Percentiles rank a stretch among this genome's conserved stretches.
Conservation (phyloP, 148 eudicot species). For the Oxyria digyna region DNA sequence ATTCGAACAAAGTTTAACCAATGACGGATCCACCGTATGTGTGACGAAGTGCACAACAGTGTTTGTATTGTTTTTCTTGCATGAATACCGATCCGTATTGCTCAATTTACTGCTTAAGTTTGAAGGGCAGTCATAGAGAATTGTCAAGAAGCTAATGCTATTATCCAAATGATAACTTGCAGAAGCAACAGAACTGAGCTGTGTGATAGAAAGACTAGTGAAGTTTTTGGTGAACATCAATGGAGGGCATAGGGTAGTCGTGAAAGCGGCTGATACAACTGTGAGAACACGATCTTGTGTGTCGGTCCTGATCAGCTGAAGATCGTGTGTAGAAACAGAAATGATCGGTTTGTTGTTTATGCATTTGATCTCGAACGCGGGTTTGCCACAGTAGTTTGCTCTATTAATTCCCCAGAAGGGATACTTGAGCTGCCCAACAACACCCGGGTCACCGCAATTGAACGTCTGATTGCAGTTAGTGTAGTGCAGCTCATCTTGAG, state of each 20-base stretch:
- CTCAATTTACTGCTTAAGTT: background rate
- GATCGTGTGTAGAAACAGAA: background rate
- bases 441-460: background rate
- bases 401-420: background rate
- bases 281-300: background rate
- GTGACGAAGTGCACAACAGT: background rate
- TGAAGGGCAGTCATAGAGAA: background rate
- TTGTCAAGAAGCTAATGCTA: background rate
- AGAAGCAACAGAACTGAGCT: background rate
- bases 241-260: background rate
- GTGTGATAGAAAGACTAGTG: background rate
- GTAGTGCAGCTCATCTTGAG: background rate
- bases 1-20: background rate
- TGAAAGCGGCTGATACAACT: background rate
- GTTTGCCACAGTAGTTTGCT: background rate
- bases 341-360: background rate
- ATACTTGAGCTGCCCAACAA: background rate
- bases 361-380: background rate
- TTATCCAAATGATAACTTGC: too few relatives aligned
- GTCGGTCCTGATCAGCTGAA: background rate
- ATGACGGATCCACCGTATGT: background rate
- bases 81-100: background rate
- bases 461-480: background rate
- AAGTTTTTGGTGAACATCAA: background rate
- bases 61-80: background rate